Evolutionary conservation across 352 stramenopile genomes (phyloP), one percentile per base, ranked within the genome.

Genomic region (Phytophthora melonis): DNA sequence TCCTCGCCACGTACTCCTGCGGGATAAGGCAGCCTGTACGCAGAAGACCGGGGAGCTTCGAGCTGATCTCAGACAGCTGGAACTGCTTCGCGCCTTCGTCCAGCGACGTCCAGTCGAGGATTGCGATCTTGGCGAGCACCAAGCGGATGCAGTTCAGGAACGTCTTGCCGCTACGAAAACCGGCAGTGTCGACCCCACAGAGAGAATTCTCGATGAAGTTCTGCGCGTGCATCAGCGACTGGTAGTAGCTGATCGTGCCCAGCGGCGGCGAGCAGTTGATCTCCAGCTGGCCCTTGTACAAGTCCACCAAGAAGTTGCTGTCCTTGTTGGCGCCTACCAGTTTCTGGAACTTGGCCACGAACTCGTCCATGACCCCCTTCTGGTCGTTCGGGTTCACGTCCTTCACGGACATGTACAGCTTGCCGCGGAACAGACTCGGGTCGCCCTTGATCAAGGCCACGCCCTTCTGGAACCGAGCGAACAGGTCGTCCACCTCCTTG

Each of bases 301-400:
- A 78, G 21, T 92, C 78, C 0, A 81, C 63, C 23, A 94, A 32
- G 56, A 93, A 93, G 41, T 90, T 93, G 39, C 74, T 72, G 30
- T 86, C 76, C 66, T 83, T 90, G 69, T 91, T 93, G 0, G 69
- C 54, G 0, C 54, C 70, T 9, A 94, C 27, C n/a, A 92, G 7
- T 7, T 70, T 80, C 18, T 89, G 60, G 10, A 92, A 79, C 58
- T 92, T 93, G 10, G 16, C 43, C 1, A 83, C 10, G 56, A 94
- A 92, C 39, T 93, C 88, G 14, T 77, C 55, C 2, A 93, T 19
- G 0, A 92, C 78, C 1, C 80, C 77, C 1, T 69, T 59, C 56
- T 90, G 77, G 32, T 93, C 88, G 63, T 93, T 91, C 3, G 84
- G 80, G 47, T 94, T 93, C n/a, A 93, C 84, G 21, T 94, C 86